These are phyloP conservation scores for Penicillium sp. DNA, from an alignment of 2,329 filamentous ascomycete species.

Conservation along the genomic window DNA sequence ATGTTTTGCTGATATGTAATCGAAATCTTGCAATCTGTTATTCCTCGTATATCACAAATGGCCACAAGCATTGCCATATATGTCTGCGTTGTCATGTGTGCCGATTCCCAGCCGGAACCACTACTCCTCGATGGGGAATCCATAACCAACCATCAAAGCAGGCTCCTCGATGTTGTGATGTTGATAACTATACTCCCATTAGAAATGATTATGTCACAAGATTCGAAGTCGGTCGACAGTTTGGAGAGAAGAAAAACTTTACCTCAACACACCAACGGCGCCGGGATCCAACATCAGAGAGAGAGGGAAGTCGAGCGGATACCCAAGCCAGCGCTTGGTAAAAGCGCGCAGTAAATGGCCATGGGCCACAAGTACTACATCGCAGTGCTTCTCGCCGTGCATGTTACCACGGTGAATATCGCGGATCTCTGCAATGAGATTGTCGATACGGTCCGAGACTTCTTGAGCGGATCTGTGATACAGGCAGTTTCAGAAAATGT, in stretches of 20 bases:
- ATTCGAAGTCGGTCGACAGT: too few relatives aligned
- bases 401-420: conserved; percentile 37
- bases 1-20: too few relatives aligned
- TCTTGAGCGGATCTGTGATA: conserved; percentile 27
- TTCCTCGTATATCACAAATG: too few relatives aligned
- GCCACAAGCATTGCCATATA: too few relatives aligned
- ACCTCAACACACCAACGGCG: conserved; percentile 40
- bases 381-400: conserved; percentile 34
- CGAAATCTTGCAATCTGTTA: too few relatives aligned
- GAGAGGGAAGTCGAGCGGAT: conserved; percentile 37
- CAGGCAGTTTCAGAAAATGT: too few relatives aligned
- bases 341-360: conserved; percentile 45
- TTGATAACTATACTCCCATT: conserved; percentile 23
- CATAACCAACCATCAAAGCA: conserved; percentile 40
- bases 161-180: conserved; percentile 38
- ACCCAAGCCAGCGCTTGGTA: conserved; percentile 43
- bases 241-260: conserved; percentile 1
- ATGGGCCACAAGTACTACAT: conserved; percentile 39
- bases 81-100: too few relatives aligned
- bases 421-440: conserved; percentile 38
- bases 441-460: conserved; percentile 39
- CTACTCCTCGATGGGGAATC: conserved; percentile 25
- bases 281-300: conserved; percentile 43
- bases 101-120: neutral
- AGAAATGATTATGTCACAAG: neutral